phyloP scores from a whole-genome alignment of 441 rosid genomes.

The Melastoma candidum region DNA sequence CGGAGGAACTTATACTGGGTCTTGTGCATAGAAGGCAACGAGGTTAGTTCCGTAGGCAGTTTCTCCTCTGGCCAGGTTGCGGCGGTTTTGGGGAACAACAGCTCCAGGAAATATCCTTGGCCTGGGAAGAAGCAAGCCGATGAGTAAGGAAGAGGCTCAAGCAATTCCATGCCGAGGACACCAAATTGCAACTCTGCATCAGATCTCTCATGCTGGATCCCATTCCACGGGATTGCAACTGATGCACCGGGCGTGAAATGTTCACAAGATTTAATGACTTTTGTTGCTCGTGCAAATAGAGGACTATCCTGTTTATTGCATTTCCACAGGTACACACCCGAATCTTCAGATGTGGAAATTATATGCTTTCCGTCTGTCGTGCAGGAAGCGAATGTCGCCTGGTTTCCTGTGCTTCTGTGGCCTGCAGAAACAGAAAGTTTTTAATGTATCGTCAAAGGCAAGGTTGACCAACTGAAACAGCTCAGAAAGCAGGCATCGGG shows the following conservation, averaged over 20 bases:
- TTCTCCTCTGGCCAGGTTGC: conserved; percentile 98
- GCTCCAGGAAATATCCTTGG: conserved; percentile 49
- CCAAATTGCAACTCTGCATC: conserved; percentile 23
- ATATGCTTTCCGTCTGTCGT: conserved; percentile 82
- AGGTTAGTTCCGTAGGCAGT: conserved; percentile 38
- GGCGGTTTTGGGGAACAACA: conserved; percentile 59
- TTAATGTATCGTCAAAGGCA: not conserved
- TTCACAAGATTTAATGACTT: conserved; percentile 56
- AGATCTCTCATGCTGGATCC: conserved; percentile 27
- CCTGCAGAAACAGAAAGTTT: conserved; percentile 25
- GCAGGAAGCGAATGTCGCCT: conserved; percentile 46
- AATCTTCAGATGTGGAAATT: conserved; percentile 76
- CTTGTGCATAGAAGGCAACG: conserved; percentile 40
- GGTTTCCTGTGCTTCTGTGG: conserved; percentile 44
- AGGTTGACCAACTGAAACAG: too few species aligned
- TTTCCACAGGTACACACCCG: conserved; percentile 82
- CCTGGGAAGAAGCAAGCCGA: conserved; percentile 42
- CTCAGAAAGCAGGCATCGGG: too few species aligned
- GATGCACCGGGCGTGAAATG: conserved; percentile 69
- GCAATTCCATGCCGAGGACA: conserved; percentile 18
- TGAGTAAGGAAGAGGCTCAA: conserved; percentile 25
- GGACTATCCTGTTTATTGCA: conserved; percentile 28
- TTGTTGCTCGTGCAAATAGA: conserved; percentile 21
- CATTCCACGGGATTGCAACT: conserved; percentile 79
- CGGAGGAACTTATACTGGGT: conserved; percentile 54